Percentiles rank a stretch among this genome's conserved stretches.
Conservation (phyloP, 1,139 yeast genomes). For the Yamadazyma triangularis region DNA sequence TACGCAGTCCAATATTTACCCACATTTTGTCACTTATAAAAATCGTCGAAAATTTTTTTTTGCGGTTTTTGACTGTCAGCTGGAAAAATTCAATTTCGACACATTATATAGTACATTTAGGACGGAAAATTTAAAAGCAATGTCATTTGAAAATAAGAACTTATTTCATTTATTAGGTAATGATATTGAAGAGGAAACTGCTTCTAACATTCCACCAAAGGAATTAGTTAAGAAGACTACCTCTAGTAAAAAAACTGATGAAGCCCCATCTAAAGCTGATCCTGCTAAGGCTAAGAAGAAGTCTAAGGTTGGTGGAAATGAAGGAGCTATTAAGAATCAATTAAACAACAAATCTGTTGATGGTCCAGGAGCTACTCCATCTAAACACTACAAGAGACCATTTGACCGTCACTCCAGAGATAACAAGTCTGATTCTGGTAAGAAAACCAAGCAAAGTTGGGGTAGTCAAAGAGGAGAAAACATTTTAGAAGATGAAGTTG, state of each 20-base stretch:
- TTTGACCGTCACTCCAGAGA: constrained; percentile 82
- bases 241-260: constrained; percentile 85
- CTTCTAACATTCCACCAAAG: constrained; percentile 46
- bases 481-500: constrained; percentile 52
- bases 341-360: constrained; percentile 66
- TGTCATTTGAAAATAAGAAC: constrained; percentile 23
- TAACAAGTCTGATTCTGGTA: constrained; percentile 78
- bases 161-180: constrained; percentile 54
- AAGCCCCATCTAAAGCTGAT: constrained; percentile 79
- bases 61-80: no score
- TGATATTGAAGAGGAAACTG: constrained; percentile 77
- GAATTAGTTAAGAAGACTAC: constrained; percentile 81
- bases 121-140: neutral
- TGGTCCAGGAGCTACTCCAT: constrained; percentile 50
- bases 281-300: constrained; percentile 77
- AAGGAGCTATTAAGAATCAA: constrained; percentile 80
- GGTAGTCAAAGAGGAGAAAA: constrained; percentile 71
- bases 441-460: constrained; percentile 76
- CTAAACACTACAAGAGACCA: constrained; percentile 61
- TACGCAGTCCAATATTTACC: no score
- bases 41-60: no score
- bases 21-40: no score
- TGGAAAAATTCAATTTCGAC: no score
- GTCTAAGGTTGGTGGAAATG: constrained; percentile 76
- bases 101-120: no score